These are phyloP conservation scores for Nicotiana noctiflora DNA, from an alignment of 257 asterid species.

Conservation along the genomic window DNA sequence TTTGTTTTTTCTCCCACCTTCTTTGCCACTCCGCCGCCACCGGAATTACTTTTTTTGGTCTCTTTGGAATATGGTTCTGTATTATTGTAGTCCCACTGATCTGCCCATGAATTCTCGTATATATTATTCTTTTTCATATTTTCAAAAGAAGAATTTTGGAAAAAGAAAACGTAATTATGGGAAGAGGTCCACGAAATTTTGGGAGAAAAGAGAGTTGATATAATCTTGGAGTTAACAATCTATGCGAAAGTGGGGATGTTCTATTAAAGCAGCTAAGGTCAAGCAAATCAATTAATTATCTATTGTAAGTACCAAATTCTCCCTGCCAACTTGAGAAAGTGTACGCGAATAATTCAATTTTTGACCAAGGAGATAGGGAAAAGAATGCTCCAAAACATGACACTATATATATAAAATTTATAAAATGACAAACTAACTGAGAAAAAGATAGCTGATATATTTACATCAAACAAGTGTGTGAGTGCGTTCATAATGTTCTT, in stretches of 20 bases:
- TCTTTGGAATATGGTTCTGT: constrained; percentile 32
- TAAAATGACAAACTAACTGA: neutral
- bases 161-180: no score
- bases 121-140: neutral
- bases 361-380: neutral
- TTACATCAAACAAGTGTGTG: no score
- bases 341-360: neutral
- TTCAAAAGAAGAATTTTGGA: neutral
- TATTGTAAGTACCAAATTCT: neutral
- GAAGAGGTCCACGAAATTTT: neutral
- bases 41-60: constrained; percentile 19
- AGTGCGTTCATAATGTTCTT: no score
- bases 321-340: neutral
- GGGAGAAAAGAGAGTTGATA: neutral
- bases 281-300: neutral
- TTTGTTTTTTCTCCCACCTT: constrained; percentile 67
- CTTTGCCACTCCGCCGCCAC: constrained; percentile 26
- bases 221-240: neutral
- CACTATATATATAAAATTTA: neutral
- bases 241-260: neutral
- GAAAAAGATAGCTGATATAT: no score
- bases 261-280: neutral
- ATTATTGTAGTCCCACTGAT: constrained; percentile 59
- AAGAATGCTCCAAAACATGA: neutral
- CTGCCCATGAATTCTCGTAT: constrained; percentile 66